Base-by-base conservation (phyloP, 257 asterid species). In the Scutellaria barbata region DNA sequence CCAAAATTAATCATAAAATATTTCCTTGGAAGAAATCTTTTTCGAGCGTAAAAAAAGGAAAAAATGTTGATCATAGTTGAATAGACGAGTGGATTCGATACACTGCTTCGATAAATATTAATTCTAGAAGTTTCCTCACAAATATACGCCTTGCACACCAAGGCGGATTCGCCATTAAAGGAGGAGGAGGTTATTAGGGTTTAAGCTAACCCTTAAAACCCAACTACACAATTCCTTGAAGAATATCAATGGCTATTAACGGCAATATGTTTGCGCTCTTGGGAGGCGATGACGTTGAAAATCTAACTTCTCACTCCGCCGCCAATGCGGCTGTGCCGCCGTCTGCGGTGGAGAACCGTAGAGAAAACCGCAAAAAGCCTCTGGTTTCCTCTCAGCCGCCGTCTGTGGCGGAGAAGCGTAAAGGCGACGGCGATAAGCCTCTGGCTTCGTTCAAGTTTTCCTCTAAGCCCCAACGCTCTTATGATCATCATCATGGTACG, bases 241-340 rank as follows among this genome's bases (percentile, higher is more conserved):
- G 47, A 42, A 42, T 7, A 7, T 16, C 37, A 4, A 71, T 71
- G 68, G 68, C 59, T 40, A 5, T 58, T 58, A 17, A 20, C 25
- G 68, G 68, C 14, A 71, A 71, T 22, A 42, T 14, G 37, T 71
- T 58, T 11, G 60, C 75, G 51, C 68, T 47, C 50, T 71, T 71
- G 41, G 75, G 47, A 9, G 74, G 35, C 67, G 75, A 59, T 14
- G 75, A 30, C 68, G 60, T 0, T 18, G 74, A 59, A 3, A 45
- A 16, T 30, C 37, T 70, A 10, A 33, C 45, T 10, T 42, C 47
- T 14, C 58, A 10, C 37, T 14, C 33, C 58, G 48, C 47, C 58
- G 48, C n/a, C 30, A 40, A 20, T n/a, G 9, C 53, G 18, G 63
- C 7, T 17, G 12, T 5, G 42, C 20, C 51, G 43, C 42, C 52